Base-by-base conservation (phyloP, 148 eudicot genomes). In the Polygonum aviculare region DNA sequence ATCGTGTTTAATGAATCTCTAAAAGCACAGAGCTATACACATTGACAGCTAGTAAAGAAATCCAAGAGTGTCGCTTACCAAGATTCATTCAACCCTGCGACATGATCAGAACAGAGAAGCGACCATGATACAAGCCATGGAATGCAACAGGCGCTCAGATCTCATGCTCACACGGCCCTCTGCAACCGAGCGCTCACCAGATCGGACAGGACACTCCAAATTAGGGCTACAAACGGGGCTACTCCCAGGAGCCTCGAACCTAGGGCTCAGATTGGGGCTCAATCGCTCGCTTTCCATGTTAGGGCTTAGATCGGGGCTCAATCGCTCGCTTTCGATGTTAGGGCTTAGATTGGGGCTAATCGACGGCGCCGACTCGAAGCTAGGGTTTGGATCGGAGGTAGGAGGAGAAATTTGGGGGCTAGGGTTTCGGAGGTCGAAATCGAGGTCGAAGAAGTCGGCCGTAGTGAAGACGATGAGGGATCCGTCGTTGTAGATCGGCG, bases 401-500 rank as follows among this genome's bases (percentile, higher is more conserved):
- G 22, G 65, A 3, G 8, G 39, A 0, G 14, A 4, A 54, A 4
- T 38, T 67, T 26, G 31, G 55, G 77, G 47, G 26, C 59, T 74
- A 40, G 81, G 79, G n/a, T 65, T 50, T 55, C 12, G 8, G 7
- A 69, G 10, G 2, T 62, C 39, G 81, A 84, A 86, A 19, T 82
- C 60, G 21, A 69, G 76, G 73, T 79, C 74, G 45, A 92, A 87
- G 79, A 88, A 90, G 1, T 7, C 19, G 26, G 83, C 90, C 4
- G 86, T 75, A 2, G 77, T 79, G 77, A 57, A 91, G 10, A 89
- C 75, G 1, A 83, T 18, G 14, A 93, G 70, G 26, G 78, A 80
- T 0, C 91, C 90, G 69, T 93, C 93, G 33, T 89, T 86, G 77
- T 77, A 91, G 11, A 91, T 33, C 9, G 92, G 89, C 19, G 84